Base-by-base conservation (phyloP, 192 early-diverging fungal genomes). In the Coemansia sp. region DNA sequence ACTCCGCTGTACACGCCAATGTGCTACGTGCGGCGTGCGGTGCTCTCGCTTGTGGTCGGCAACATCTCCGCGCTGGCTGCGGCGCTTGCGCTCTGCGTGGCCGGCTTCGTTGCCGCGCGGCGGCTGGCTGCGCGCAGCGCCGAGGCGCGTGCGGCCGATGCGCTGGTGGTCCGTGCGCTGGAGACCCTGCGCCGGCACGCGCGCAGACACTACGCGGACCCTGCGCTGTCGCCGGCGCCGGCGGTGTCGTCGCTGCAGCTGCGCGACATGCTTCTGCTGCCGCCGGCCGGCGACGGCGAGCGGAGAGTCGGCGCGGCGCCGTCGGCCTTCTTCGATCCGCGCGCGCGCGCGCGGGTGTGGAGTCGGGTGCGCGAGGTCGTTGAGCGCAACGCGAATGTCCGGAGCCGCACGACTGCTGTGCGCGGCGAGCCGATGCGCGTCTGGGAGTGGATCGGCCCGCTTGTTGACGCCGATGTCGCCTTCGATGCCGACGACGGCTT, bases 361-460 rank as follows among this genome's bases (percentile, higher is more conserved):
- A 84, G 87, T 38, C 79, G 85, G 5, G 87, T 88, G 45, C 76
- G 83, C 12, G 53, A 64, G 4, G 76, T 84, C 16, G 86, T 89
- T 1, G 88, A 87, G 65, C 75, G 74, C 22, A 87, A 85, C 38
- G 77, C 87, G 12, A 88, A 87, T 56, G 87, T 89, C 25, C 87
- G 87, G 13, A 84, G 81, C 42, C 68, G 87, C 9, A 81, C 84
- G 9, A 85, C 85, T 14, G 86, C 85, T 3, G 82, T 88, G 7
- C 70, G 80, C 2, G 88, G 88, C 6, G 88, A 89, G 67, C 83
- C 84, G 8, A 84, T 87, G 70, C 83, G 87, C 20, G 85, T 83
- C 40, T 89, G 88, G 88, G 87, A 89, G 55, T 89, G 88, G 88
- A 83, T 88, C 10, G 88, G 87, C 5, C 75, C 81, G 6, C 55